These are phyloP conservation scores for Talaromyces sp. DNA, from an alignment of 2,329 filamentous ascomycete genomes.

Conservation along the genomic window DNA sequence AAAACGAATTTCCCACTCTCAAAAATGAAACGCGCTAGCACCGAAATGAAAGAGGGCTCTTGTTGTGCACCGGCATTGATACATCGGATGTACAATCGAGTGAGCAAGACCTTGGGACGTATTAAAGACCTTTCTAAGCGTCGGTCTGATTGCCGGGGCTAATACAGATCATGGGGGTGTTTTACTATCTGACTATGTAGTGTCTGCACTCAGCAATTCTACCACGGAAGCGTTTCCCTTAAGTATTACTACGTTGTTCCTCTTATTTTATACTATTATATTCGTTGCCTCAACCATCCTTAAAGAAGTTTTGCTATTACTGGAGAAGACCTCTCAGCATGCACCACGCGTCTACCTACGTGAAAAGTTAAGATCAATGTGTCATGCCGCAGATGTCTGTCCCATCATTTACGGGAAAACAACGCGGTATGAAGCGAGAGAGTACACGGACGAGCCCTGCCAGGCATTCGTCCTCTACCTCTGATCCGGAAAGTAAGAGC, in stretches of 20 bases:
- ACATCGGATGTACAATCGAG: neutral
- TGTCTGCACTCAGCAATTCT: neutral
- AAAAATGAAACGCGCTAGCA: neutral
- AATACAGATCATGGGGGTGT: neutral
- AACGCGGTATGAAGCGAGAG: conserved; percentile 2
- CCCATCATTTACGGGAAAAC: neutral
- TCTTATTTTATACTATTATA: neutral
- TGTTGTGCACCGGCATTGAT: neutral
- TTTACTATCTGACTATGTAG: neutral
- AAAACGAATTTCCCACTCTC: neutral
- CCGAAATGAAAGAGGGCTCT: neutral
- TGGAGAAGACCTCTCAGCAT: neutral
- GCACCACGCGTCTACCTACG: neutral
- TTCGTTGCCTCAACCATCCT: neutral
- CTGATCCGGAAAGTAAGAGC: neutral
- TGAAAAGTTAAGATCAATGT: neutral
- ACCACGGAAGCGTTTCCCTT: neutral
- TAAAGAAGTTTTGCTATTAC: neutral
- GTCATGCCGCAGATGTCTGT: neutral
- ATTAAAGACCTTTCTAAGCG: neutral
- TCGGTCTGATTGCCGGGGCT: neutral
- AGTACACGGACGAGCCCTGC: neutral
- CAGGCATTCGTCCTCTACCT: neutral
- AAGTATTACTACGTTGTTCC: neutral
- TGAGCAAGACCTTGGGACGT: neutral